Base-by-base conservation (phyloP, 1,284 basidiomycete species). In the Melampsora larici-populina region DNA sequence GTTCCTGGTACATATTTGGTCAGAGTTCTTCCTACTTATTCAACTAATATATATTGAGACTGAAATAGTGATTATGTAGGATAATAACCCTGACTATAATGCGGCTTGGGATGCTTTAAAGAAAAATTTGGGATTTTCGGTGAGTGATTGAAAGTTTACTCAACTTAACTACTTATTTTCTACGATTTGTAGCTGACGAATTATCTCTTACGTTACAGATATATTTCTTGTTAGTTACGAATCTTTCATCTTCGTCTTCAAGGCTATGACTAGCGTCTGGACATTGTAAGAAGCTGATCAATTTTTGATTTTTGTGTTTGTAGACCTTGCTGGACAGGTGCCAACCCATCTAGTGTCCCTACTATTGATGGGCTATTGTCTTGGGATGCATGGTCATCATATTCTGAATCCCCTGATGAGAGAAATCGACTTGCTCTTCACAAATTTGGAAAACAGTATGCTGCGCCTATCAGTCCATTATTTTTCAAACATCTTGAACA, bases 11-110 rank as follows among this genome's bases (percentile, higher is more conserved):
- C 29, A 18, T 76, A 43, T 48, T 31, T 76, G n/a, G 73, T 76
- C 29, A 46, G 73, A 49, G 29, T 55, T 55, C 51, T 5, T 55
- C 18, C 51, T 21, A 2, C 51, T 55, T 55, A 2, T 24, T 3
- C 36, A 36, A 3, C 36, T 36, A 3, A 36, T 36, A 4, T 9
- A 36, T 26, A 3, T 55, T 13, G 15, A 55, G 15, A 3, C 15
- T 55, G 31, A 33, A 63, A 7, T 33, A 21, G 4, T 13, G 24
- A 5, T 63, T 49, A n/a, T 51, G 8, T 26, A 76, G 73, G 73
- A 76, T 49, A 62, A 76, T 49, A 76, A 76, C n/a, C 65, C 73
- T 26, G 66, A 76, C 29, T 76, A 68, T 58, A n/a, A 68, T 31
- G 26, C 65, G 2, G 65, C 73, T 21, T 76, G 73, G 73, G 18